These are phyloP conservation scores for Ceratobasidium sp. DNA, from an alignment of 1,284 basidiomycete genomes.

Conservation along the genomic window DNA sequence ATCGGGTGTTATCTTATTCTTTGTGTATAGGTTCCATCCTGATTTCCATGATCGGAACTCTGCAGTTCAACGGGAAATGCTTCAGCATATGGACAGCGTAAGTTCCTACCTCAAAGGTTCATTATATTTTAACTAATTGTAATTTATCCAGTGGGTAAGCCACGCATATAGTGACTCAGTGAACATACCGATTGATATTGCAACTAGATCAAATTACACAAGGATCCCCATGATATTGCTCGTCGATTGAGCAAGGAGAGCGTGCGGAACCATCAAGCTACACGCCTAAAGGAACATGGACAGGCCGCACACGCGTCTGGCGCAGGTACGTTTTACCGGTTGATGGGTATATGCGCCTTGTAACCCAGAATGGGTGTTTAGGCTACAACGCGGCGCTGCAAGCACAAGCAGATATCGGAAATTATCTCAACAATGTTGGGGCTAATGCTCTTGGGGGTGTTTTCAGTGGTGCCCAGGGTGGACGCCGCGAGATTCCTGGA, in stretches of 20 bases:
- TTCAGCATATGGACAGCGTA: slow-evolving; percentile 57
- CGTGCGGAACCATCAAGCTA: slow-evolving; percentile 81
- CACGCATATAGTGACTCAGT: slow-evolving; percentile 53
- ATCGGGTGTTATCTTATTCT: not conserved
- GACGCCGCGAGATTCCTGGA: slow-evolving; percentile 31
- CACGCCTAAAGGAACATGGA: slow-evolving; percentile 62
- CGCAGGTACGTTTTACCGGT: slow-evolving; percentile 54
- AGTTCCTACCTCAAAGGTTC: not conserved
- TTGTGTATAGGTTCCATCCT: slow-evolving; percentile 79
- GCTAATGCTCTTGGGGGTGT: slow-evolving; percentile 42
- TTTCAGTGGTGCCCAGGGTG: slow-evolving; percentile 36
- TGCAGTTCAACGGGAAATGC: slow-evolving; percentile 84
- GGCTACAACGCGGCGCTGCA: slow-evolving; percentile 36
- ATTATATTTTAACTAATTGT: not conserved
- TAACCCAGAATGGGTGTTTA: slow-evolving; percentile 52
- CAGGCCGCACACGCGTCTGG: slow-evolving; percentile 61
- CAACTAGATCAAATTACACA: slow-evolving; percentile 71
- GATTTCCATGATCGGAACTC: slow-evolving; percentile 81
- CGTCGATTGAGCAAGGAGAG: slow-evolving; percentile 73
- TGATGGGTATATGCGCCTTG: slow-evolving; percentile 55
- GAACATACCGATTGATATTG: slow-evolving; percentile 64
- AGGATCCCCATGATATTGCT: slow-evolving; percentile 68
- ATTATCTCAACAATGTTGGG: slow-evolving; percentile 51
- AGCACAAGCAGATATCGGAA: slow-evolving; percentile 31
- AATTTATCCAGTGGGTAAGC: slow-evolving; percentile 31